Percentiles rank a stretch among this genome's conserved stretches.
phyloP scores from a whole-genome alignment of 352 stramenopile species.

The Globisporangium echinulatum region DNA sequence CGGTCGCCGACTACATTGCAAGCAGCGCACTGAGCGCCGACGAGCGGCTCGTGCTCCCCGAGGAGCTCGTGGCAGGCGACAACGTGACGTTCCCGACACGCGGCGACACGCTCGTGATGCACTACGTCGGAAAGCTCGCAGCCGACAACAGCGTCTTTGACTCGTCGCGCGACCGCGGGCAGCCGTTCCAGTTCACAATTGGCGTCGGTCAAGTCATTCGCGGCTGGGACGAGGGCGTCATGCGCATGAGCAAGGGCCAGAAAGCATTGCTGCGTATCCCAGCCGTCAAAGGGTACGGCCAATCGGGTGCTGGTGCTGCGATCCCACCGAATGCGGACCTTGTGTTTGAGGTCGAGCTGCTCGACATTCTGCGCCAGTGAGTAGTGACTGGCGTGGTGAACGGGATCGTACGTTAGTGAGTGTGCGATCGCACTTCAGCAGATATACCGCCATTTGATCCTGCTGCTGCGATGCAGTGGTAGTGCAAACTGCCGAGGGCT shows the following conservation, averaged over 20 bases:
- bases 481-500: no score
- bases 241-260: constrained; percentile 94
- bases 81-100: constrained; percentile 52
- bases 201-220: constrained; percentile 89
- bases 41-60: constrained; percentile 65
- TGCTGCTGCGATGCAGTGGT: no score
- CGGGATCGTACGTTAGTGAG: no score
- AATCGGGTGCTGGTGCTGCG: constrained; percentile 64
- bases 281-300: constrained; percentile 91
- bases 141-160: constrained; percentile 65
- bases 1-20: constrained; percentile 56
- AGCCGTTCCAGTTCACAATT: constrained; percentile 80
- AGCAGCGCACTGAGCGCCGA: constrained; percentile 32
- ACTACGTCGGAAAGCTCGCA: constrained; percentile 77
- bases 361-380: constrained; percentile 56
- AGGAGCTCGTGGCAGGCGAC: constrained; percentile 61
- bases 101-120: constrained; percentile 78
- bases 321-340: constrained; percentile 92
- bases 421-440: no score
- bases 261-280: constrained; percentile 90
- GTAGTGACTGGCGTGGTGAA: no score
- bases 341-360: constrained; percentile 92
- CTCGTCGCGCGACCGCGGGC: constrained; percentile 60
- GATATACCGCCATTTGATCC: no score
- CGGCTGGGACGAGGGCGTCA: constrained; percentile 93